Percentiles rank a stretch among this genome's conserved stretches.
phyloP scores from a whole-genome alignment of 179 eudicot genomes.

The Spinacia oleracea region DNA sequence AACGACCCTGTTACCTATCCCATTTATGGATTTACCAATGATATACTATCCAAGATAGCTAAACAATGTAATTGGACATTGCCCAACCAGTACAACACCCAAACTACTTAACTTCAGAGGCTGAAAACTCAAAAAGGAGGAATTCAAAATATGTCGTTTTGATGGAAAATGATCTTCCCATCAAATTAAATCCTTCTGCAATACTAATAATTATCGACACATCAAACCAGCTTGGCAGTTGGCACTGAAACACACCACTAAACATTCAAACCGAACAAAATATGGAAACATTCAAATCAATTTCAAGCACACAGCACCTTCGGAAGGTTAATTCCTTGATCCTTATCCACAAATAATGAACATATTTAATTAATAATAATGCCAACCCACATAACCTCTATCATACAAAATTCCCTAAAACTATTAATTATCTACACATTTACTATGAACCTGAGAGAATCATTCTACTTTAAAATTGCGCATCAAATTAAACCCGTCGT shows the following conservation, averaged over 20 bases:
- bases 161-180: background rate
- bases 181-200: background rate
- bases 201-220: background rate
- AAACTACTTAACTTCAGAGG: background rate
- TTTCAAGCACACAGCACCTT: background rate
- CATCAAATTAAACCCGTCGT: too few species aligned
- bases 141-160: background rate
- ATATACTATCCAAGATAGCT: too few species aligned
- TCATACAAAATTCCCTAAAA: background rate
- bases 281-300: background rate
- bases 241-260: constrained; percentile 8
- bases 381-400: constrained; percentile 7
- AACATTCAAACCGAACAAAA: background rate
- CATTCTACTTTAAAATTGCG: background rate
- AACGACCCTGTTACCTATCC: too few species aligned
- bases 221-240: too few species aligned
- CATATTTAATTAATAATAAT: background rate
- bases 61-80: background rate
- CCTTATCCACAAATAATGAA: background rate
- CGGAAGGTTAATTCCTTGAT: too few species aligned
- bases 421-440: background rate
- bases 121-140: background rate
- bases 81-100: background rate
- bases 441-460: background rate
- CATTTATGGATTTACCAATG: too few species aligned